Evolutionary conservation across 495 filamentous ascomycete genomes (phyloP).

Genomic region (Penicillium turbatum): DNA sequence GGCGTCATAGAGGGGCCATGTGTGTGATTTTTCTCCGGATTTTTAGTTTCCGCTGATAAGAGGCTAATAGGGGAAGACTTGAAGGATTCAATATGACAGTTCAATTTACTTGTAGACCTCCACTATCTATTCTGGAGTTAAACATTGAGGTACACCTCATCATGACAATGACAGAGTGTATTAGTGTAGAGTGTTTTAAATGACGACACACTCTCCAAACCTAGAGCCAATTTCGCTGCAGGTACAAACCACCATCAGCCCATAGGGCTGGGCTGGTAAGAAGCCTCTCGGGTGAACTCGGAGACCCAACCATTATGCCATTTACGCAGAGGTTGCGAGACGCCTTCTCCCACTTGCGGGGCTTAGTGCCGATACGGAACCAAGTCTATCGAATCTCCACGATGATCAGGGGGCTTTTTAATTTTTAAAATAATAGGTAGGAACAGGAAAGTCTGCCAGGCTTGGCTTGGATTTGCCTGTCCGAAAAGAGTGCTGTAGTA

Average conservation of each 20-base stretch:
- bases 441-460: slow-evolving; percentile 1
- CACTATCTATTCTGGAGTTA: too few relatives aligned
- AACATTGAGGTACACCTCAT: too few relatives aligned
- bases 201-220: slow-evolving; percentile 8
- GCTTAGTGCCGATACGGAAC: slow-evolving; percentile 18
- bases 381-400: slow-evolving; percentile 10
- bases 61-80: background rate
- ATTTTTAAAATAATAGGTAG: background rate
- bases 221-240: slow-evolving; percentile 24
- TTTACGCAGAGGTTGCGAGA: slow-evolving; percentile 8
- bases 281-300: slow-evolving; percentile 21
- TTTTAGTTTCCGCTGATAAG: background rate
- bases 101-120: too few relatives aligned
- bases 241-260: slow-evolving; percentile 15
- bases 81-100: too few relatives aligned
- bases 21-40: slow-evolving; percentile 1
- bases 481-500: background rate
- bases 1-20: background rate
- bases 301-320: slow-evolving; percentile 17
- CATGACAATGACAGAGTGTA: background rate
- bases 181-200: background rate
- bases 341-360: slow-evolving; percentile 12
- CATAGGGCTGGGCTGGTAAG: slow-evolving; percentile 14
- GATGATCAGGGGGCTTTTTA: slow-evolving; percentile 20
- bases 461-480: background rate